Evolutionary conservation across 768 basidiomycete species (phyloP).

Genomic region (Rhizopogon roseolus): DNA sequence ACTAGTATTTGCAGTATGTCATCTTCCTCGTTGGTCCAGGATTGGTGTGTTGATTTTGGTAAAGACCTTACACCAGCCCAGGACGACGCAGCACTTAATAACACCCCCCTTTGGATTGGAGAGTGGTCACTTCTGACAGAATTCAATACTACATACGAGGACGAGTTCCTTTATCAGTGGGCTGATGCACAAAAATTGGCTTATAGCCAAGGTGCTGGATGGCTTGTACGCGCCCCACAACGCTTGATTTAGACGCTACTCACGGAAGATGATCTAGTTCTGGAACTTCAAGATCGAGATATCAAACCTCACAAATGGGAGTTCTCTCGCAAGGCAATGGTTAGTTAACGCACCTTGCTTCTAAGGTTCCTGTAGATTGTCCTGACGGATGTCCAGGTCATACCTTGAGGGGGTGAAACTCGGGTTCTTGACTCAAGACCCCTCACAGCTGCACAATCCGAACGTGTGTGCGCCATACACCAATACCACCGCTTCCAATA

Average conservation of each 20-base stretch:
- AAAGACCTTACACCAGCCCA: conserved; percentile 58
- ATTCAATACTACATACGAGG: conserved; percentile 55
- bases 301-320: conserved; percentile 41
- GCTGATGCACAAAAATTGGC: conserved; percentile 72
- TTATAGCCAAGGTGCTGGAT: conserved; percentile 57
- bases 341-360: conserved; percentile 21
- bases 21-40: conserved; percentile 3
- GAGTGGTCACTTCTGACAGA: conserved; percentile 65
- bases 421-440: conserved; percentile 54
- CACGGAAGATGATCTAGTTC: conserved; percentile 30
- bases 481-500: not conserved
- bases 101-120: conserved; percentile 51
- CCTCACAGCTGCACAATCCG: conserved; percentile 45
- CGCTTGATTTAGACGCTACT: not conserved
- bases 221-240: conserved; percentile 47
- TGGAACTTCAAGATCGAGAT: conserved; percentile 77
- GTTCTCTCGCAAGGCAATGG: conserved; percentile 56
- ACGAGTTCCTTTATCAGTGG: conserved; percentile 61
- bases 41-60: not conserved
- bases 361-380: not conserved
- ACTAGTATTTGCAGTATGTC: conserved; percentile 62
- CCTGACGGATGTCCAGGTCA: conserved; percentile 44
- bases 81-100: conserved; percentile 35
- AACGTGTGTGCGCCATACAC: conserved; percentile 52
- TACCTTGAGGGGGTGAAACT: conserved; percentile 56